Conservation (phyloP, 1,139 yeast genomes). For the Magnusiomyces magnusii region DNA sequence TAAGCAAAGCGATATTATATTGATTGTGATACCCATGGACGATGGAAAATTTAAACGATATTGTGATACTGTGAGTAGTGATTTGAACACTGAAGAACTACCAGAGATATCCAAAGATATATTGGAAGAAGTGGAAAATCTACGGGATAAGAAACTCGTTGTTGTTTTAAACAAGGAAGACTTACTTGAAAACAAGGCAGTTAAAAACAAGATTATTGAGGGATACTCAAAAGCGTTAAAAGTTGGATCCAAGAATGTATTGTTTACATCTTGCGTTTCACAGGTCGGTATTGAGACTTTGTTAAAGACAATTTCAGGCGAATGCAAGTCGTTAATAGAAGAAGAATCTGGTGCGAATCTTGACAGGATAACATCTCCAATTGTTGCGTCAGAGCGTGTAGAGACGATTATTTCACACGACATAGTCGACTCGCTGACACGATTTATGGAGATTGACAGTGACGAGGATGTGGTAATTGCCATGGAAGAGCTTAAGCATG, state of each 20-base stretch:
- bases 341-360: slow-evolving; percentile 17
- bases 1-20: slow-evolving; percentile 55
- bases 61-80: background rate
- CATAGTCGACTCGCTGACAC: slow-evolving; percentile 62
- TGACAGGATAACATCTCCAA: background rate
- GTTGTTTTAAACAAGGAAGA: slow-evolving; percentile 34
- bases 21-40: slow-evolving; percentile 29
- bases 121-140: slow-evolving; percentile 22
- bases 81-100: background rate
- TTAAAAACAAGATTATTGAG: background rate
- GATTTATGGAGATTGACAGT: slow-evolving; percentile 45
- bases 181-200: slow-evolving; percentile 11
- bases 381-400: slow-evolving; percentile 65
- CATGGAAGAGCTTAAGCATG: slow-evolving; percentile 62
- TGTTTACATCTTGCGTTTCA: slow-evolving; percentile 55
- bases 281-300: slow-evolving; percentile 50
- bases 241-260: slow-evolving; percentile 33
- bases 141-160: slow-evolving; percentile 25
- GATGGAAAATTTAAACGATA: background rate
- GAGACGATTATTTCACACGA: slow-evolving; percentile 66
- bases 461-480: slow-evolving; percentile 73
- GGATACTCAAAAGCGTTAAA: slow-evolving; percentile 23
- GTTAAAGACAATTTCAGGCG: slow-evolving; percentile 33
- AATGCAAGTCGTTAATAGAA: slow-evolving; percentile 41
- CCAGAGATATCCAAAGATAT: slow-evolving; percentile 18